Evolutionary conservation across 805 yeast genomes (phyloP).

Genomic region (Candida hungchunana): DNA sequence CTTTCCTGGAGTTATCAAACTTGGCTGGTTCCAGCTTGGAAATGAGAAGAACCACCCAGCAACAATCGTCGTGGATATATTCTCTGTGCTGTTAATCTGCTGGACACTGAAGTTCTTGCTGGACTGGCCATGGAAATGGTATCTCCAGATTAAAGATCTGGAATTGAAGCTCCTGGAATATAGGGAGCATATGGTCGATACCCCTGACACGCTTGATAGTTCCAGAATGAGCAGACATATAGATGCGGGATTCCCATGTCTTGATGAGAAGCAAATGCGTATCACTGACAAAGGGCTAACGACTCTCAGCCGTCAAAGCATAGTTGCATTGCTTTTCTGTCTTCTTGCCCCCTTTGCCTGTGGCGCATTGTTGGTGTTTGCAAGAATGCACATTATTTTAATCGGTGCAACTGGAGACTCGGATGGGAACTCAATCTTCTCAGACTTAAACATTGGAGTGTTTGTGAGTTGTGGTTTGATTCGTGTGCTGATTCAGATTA

Average conservation of each 20-base stretch:
- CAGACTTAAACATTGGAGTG: conserved; percentile 34
- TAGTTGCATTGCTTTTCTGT: conserved; percentile 27
- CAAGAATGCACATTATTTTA: conserved; percentile 27
- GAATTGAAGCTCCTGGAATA: conserved; percentile 8
- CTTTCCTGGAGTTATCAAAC: conserved; percentile 13
- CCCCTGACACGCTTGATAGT: background rate
- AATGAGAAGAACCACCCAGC: conserved; percentile 14
- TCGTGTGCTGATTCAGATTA: conserved; percentile 24
- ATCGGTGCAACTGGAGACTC: conserved; percentile 19
- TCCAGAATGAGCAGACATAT: too few relatives aligned
- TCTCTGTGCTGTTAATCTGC: conserved; percentile 31
- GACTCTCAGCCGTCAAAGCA: conserved; percentile 18
- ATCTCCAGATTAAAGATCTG: conserved; percentile 24
- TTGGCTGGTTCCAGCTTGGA: conserved; percentile 14
- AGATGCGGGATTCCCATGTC: too few relatives aligned
- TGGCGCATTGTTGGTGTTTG: conserved; percentile 26
- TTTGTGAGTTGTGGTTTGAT: conserved; percentile 33
- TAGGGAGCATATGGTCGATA: background rate
- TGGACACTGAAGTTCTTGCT: conserved; percentile 32
- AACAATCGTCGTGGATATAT: conserved; percentile 29
- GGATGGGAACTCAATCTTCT: conserved; percentile 28
- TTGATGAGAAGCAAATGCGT: too few relatives aligned
- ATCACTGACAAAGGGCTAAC: too few relatives aligned
- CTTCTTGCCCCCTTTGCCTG: conserved; percentile 28
- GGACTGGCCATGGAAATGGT: conserved; percentile 44